A percentile compares a stretch with the other conserved stretches of the same genome.
These are phyloP conservation scores for Westerdykella aurantiaca DNA, from an alignment of 2,329 filamentous ascomycete species.

Conservation along the genomic window DNA sequence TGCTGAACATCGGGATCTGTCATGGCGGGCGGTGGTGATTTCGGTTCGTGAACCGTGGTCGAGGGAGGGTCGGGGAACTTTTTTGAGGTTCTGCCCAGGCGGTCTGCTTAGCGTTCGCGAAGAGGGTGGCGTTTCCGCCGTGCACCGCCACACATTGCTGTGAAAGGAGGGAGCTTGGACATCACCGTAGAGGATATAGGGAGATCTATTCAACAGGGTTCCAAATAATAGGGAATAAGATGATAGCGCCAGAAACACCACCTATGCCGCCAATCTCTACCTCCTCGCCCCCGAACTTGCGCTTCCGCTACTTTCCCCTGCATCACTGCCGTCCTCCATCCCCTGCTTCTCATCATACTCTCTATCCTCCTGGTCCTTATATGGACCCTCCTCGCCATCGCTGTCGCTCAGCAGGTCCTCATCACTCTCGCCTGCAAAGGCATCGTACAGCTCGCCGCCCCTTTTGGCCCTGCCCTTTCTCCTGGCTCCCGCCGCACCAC, in stretches of 20 bases:
- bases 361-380: conserved; percentile 26
- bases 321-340: conserved; percentile 15
- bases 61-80: conserved; percentile 4
- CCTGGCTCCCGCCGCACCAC: conserved; percentile 31
- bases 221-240: too few species aligned
- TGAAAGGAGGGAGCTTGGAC: too few species aligned
- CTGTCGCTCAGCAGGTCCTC: conserved; percentile 54
- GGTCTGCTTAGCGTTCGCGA: conserved; percentile 4
- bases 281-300: conserved; percentile 23
- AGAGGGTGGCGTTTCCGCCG: too few species aligned
- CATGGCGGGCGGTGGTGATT: not conserved
- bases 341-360: conserved; percentile 31
- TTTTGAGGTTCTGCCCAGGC: conserved; percentile 11
- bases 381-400: conserved; percentile 38
- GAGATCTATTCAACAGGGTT: too few species aligned
- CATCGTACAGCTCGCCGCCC: conserved; percentile 92
- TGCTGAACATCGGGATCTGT: conserved; percentile 26
- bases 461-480: conserved; percentile 51
- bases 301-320: conserved; percentile 19
- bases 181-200: too few species aligned
- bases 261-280: conserved; percentile 11
- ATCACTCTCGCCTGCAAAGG: conserved; percentile 89
- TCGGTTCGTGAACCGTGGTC: not conserved
- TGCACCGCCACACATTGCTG: too few species aligned
- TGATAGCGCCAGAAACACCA: too few species aligned